These are phyloP conservation scores for Cercospora nicotianae DNA, from an alignment of 2,329 filamentous ascomycete genomes.

Conservation along the genomic window DNA sequence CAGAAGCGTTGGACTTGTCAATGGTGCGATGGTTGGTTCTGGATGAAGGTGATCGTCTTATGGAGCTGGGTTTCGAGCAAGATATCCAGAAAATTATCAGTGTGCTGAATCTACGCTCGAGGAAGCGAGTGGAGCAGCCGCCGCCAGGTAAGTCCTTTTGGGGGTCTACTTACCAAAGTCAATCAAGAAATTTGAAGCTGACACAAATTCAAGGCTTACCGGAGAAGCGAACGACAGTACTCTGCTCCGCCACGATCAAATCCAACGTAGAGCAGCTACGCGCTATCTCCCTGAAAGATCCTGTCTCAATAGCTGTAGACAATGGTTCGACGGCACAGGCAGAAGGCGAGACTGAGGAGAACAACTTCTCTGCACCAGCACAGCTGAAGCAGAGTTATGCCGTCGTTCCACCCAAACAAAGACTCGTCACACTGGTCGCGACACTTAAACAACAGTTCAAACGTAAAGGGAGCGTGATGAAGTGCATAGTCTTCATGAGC, in stretches of 20 bases:
- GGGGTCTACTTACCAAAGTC: background rate
- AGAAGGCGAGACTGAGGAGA: slow-evolving; percentile 49
- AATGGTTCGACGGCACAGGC: slow-evolving; percentile 49
- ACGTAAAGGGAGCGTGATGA: slow-evolving; percentile 88
- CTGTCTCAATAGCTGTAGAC: slow-evolving; percentile 77
- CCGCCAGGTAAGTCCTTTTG: slow-evolving; percentile 43
- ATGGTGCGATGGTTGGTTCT: slow-evolving; percentile 91
- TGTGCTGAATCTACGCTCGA: slow-evolving; percentile 68
- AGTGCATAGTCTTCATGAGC: slow-evolving; percentile 93
- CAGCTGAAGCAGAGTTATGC: slow-evolving; percentile 92
- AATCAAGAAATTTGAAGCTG: background rate
- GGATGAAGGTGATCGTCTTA: slow-evolving; percentile 95
- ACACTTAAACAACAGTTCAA: slow-evolving; percentile 85
- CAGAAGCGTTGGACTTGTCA: slow-evolving; percentile 81
- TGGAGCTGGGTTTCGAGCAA: slow-evolving; percentile 96
- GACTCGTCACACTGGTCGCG: slow-evolving; percentile 82
- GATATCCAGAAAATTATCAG: slow-evolving; percentile 85
- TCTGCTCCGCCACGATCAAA: slow-evolving; percentile 97
- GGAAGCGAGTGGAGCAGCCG: slow-evolving; percentile 60
- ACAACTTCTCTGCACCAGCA: slow-evolving; percentile 76
- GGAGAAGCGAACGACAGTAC: slow-evolving; percentile 75
- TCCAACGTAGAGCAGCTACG: slow-evolving; percentile 93
- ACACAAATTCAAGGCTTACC: slow-evolving; percentile 56
- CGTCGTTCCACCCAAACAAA: slow-evolving; percentile 83
- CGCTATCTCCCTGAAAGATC: slow-evolving; percentile 92